A percentile compares a stretch with the other conserved stretches of the same genome.
Conservation (phyloP, 192 early-diverging fungal genomes). For the Gigaspora rosea region DNA sequence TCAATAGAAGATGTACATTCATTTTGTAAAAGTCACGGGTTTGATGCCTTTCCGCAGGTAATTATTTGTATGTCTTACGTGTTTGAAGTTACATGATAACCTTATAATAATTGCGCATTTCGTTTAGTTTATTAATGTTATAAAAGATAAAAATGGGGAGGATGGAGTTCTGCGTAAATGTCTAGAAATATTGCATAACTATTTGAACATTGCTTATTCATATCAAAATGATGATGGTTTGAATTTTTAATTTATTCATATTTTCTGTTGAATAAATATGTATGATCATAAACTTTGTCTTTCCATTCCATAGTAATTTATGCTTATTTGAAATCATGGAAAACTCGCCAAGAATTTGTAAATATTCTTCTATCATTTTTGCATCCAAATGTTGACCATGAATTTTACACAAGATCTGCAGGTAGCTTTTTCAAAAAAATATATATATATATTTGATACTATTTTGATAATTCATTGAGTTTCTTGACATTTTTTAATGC, state of each 20-base stretch:
- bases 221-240: conserved; percentile 18
- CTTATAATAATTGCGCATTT: neutral
- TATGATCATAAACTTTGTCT: neutral
- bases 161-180: conserved; percentile 27
- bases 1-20: conserved; percentile 20
- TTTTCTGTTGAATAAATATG: neutral
- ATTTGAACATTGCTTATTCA: conserved; percentile 1
- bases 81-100: neutral
- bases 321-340: conserved; percentile 22
- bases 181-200: conserved; percentile 8
- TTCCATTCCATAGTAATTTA: neutral
- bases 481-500: neutral
- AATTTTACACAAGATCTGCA: conserved; percentile 2
- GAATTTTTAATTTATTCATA: neutral
- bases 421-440: neutral
- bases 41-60: conserved; percentile 26
- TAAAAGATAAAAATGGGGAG: conserved; percentile 21
- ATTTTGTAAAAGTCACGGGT: conserved; percentile 26
- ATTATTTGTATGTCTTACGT: neutral
- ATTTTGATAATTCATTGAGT: neutral
- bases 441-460: neutral
- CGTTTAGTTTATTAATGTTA: neutral
- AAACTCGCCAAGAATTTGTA: neutral
- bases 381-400: conserved; percentile 23
- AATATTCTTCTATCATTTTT: conserved; percentile 6